Base-by-base conservation (phyloP, 2,329 filamentous ascomycete species). In the Aspergillus oerlinghausenensis region DNA sequence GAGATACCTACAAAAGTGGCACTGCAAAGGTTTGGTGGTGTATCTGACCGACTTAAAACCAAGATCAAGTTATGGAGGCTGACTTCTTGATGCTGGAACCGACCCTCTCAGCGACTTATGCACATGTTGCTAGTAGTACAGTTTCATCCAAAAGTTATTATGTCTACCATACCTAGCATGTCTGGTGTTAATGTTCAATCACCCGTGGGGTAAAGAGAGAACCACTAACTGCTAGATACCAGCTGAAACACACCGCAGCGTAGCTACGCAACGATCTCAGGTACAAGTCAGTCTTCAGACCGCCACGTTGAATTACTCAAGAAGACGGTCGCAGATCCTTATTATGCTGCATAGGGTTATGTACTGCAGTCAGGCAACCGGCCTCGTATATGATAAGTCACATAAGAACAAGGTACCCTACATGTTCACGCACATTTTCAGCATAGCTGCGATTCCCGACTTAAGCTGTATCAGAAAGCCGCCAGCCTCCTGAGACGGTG, bases 71-170 rank as follows among this genome's bases (percentile, higher is more conserved):
- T 35, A 35, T 3, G 14, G 11, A 32, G 29, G 29, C 3, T 35
- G 32, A 35, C 32, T 32, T 32, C 32, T 17, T 11, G 32, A 35
- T 35, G 11, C 32, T 35, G 14, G 29, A 35, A 6, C 32, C 11
- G 5, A 35, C 3, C 11, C 11, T 35, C 32, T 6, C 11, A 35
- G 11, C 4, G 32, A 35, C 3, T 35, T 14, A 35, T 35, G 11
- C 14, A 35, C 32, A 14, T 17, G 14, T 38, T 38, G 32, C 32
- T 17, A 17, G 14, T 35, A 35, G 40, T 45, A 23, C 35, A 21
- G 51, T 51, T 40, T 28, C 10, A 48, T 42, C 42, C 42, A 42
- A 54, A 54, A 9, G 47, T 53, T 45, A 56, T 58, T 51, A 3
- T 35, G 32, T n/a, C n/a, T n/a, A n/a, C n/a, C n/a, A n/a, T n/a